A percentile compares a stretch with the other conserved stretches of the same genome.
These are phyloP conservation scores for Meyerozyma guilliermondii DNA, from an alignment of 1,139 yeast species.

Conservation along the genomic window DNA sequence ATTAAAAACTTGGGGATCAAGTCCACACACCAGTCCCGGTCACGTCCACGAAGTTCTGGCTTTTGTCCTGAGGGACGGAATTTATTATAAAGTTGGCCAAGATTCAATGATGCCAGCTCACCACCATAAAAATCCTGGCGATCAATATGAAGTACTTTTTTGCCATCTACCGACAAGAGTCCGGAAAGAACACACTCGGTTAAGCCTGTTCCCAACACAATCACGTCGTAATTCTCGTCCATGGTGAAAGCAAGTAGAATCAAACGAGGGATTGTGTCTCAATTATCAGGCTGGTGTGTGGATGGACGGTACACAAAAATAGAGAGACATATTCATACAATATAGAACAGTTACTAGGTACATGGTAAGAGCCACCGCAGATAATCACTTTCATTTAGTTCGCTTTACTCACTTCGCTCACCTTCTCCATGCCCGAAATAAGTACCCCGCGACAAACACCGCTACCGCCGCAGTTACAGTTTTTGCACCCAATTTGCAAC, in stretches of 20 bases:
- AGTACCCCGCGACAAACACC: neutral
- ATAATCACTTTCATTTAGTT: no score
- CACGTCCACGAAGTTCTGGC: constrained; percentile 79
- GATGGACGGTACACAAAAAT: neutral
- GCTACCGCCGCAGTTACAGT: neutral
- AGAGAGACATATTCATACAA: neutral
- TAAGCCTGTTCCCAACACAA: constrained; percentile 74
- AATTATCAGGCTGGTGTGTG: neutral
- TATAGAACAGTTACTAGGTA: no score
- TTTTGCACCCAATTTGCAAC: constrained; percentile 1
- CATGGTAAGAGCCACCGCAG: no score
- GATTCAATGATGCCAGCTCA: constrained; percentile 62
- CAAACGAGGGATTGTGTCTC: neutral
- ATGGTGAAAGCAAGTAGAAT: constrained; percentile 26
- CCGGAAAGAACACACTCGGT: constrained; percentile 97
- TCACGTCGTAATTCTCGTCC: constrained; percentile 96
- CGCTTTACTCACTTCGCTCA: neutral
- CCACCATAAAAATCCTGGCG: constrained; percentile 96
- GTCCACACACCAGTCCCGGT: constrained; percentile 97
- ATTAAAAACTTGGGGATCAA: constrained; percentile 93
- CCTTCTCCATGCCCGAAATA: neutral
- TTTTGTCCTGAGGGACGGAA: constrained; percentile 66
- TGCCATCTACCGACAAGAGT: constrained; percentile 89
- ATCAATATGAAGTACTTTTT: constrained; percentile 93
- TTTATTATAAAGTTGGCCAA: constrained; percentile 60